Conservation (phyloP, 2,329 filamentous ascomycete genomes). For the Grosmannia clavigera region DNA sequence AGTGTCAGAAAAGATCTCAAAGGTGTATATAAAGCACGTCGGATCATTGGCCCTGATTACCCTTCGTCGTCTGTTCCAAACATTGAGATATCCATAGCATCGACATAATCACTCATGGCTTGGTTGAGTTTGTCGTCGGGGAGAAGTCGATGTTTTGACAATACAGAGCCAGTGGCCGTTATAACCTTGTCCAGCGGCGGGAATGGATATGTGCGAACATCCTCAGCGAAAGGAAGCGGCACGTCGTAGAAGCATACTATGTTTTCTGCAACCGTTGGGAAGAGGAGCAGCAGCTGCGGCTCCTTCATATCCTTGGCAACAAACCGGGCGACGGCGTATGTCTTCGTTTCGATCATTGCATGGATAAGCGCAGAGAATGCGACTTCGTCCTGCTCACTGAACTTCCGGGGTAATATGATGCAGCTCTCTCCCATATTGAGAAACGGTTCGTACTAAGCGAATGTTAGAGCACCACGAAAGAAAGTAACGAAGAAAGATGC, state of each 20-base stretch:
- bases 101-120: conserved; percentile 85
- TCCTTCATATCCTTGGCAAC: conserved; percentile 75
- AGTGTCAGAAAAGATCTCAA: background rate
- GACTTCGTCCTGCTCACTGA: conserved; percentile 70
- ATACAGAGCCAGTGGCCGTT: conserved; percentile 69
- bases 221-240: conserved; percentile 85
- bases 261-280: conserved; percentile 65
- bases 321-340: conserved; percentile 74
- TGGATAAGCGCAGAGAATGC: conserved; percentile 84
- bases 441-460: conserved; percentile 63
- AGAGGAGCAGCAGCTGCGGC: conserved; percentile 64
- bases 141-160: conserved; percentile 74
- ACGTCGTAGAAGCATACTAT: conserved; percentile 83
- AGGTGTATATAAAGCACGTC: background rate
- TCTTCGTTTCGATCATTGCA: conserved; percentile 72
- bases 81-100: conserved; percentile 75
- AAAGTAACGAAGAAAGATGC: background rate
- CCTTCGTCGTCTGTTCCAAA: conserved; percentile 64
- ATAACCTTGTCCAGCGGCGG: conserved; percentile 79
- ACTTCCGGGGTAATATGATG: conserved; percentile 63
- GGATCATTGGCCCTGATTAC: conserved; percentile 26
- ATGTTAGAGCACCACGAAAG: background rate
- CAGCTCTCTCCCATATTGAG: conserved; percentile 73
- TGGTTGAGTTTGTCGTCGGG: conserved; percentile 61
- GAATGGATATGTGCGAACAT: conserved; percentile 81